Percentiles rank a stretch among this genome's conserved stretches.
Evolutionary conservation across 1,284 basidiomycete species (phyloP).

Genomic region (Gymnopus androsaceus): DNA sequence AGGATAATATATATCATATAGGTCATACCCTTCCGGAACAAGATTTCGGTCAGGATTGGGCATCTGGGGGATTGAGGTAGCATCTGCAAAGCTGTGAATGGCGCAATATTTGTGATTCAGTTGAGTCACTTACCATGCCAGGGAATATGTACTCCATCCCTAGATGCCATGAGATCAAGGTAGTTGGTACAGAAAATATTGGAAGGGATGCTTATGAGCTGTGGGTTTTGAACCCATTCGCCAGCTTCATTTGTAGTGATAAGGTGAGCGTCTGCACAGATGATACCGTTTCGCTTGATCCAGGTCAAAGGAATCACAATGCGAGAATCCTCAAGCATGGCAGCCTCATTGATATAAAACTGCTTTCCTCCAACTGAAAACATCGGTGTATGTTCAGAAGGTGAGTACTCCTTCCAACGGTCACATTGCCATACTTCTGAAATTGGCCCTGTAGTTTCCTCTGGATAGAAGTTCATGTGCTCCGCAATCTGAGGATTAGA

Average conservation of each 20-base stretch:
- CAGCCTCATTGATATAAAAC: conserved; percentile 30
- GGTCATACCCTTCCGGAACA: conserved; percentile 16
- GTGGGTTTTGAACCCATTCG: too few species aligned
- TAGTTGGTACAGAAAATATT: too few species aligned
- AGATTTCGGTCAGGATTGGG: not conserved
- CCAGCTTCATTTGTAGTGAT: too few species aligned
- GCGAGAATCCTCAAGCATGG: conserved; percentile 15
- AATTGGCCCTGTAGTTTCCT: conserved; percentile 22
- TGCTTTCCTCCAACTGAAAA: conserved; percentile 18
- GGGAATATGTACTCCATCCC: too few species aligned
- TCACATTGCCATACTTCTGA: conserved; percentile 31
- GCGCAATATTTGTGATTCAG: too few species aligned
- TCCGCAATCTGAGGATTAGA: conserved; percentile 25
- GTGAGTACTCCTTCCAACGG: conserved; percentile 26
- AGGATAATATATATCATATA: conserved; percentile 20
- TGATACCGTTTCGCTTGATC: too few species aligned
- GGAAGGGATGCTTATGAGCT: too few species aligned
- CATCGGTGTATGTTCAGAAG: conserved; percentile 27
- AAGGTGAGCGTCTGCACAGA: too few species aligned
- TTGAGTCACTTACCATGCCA: too few species aligned
- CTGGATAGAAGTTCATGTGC: conserved; percentile 29
- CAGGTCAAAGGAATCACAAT: too few species aligned
- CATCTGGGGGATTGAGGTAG: not conserved
- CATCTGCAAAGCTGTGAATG: too few species aligned
- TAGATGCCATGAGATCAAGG: too few species aligned